These are phyloP conservation scores for Cladosporium sp. DNA, from an alignment of 2,329 filamentous ascomycete genomes.

Conservation along the genomic window DNA sequence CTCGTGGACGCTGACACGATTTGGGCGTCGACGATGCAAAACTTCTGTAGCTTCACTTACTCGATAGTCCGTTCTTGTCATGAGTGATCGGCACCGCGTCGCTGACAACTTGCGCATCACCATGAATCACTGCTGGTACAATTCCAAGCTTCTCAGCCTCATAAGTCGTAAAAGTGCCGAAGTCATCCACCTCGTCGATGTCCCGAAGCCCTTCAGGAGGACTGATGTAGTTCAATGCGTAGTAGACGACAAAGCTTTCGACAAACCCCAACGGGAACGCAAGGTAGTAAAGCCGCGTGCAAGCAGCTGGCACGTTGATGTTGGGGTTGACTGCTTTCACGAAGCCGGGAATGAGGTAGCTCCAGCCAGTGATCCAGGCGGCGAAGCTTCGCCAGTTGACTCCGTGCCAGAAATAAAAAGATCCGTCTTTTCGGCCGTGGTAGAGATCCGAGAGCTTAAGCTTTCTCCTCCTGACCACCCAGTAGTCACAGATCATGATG, in stretches of 20 bases:
- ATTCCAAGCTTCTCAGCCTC: conserved; percentile 23
- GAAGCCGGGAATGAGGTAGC: conserved; percentile 34
- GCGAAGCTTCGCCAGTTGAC: conserved; percentile 43
- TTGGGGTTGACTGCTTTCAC: conserved; percentile 38
- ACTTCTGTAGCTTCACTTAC: not conserved
- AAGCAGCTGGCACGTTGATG: conserved; percentile 35
- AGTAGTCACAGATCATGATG: conserved; percentile 44
- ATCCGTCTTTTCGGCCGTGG: conserved; percentile 29
- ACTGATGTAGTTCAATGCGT: conserved; percentile 28
- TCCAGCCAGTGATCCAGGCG: conserved; percentile 37
- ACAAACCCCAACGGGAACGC: conserved; percentile 39
- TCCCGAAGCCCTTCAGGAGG: conserved; percentile 31
- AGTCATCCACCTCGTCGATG: conserved; percentile 32
- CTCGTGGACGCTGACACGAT: no score
- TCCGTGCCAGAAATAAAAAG: conserved; percentile 43
- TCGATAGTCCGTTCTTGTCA: not conserved
- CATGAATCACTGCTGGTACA: conserved; percentile 1
- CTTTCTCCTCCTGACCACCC: conserved; percentile 36
- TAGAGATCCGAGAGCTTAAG: conserved; percentile 45
- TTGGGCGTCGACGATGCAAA: no score
- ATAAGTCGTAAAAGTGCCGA: conserved; percentile 30
- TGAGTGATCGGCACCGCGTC: not conserved
- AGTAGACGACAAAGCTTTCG: conserved; percentile 36
- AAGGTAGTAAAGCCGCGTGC: conserved; percentile 40
- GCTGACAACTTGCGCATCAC: not conserved